These are phyloP conservation scores for Synchytrium microbalum DNA, from an alignment of 371 early-diverging fungal genomes.

Conservation along the genomic window DNA sequence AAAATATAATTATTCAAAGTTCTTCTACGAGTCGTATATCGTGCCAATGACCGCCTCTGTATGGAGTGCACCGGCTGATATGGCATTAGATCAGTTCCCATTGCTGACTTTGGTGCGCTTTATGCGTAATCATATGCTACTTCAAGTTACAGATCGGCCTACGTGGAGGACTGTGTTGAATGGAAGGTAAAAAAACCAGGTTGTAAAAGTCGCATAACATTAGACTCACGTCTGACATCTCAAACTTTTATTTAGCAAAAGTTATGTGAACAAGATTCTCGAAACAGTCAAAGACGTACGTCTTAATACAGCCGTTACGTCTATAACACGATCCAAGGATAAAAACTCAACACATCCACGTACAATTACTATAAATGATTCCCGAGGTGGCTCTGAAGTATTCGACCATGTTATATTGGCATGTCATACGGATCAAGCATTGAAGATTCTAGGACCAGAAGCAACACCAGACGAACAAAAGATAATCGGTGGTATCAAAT, in stretches of 20 bases:
- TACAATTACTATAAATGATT: constrained; percentile 24
- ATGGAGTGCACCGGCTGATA: constrained; percentile 54
- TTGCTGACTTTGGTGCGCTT: constrained; percentile 47
- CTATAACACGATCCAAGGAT: constrained; percentile 17
- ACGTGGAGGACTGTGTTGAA: constrained; percentile 48
- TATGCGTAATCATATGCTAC: constrained; percentile 51
- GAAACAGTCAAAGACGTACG: constrained; percentile 26
- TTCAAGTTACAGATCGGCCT: constrained; percentile 41
- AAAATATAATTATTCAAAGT: constrained; percentile 35
- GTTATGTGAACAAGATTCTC: constrained; percentile 33
- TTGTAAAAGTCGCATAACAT: not conserved
- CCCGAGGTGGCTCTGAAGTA: constrained; percentile 19
- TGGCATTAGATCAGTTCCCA: constrained; percentile 47
- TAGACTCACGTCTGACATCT: not conserved
- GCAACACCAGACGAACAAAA: constrained; percentile 40
- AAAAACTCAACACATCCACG: constrained; percentile 2
- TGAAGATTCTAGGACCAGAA: constrained; percentile 38
- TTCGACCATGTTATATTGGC: constrained; percentile 55
- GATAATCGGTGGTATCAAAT: constrained; percentile 37
- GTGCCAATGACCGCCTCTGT: constrained; percentile 54
- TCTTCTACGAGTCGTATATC: constrained; percentile 49
- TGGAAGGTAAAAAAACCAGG: constrained; percentile 26
- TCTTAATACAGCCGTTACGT: constrained; percentile 21
- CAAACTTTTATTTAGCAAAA: constrained; percentile 17
- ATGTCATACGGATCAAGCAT: constrained; percentile 48